phyloP scores from a whole-genome alignment of 352 stramenopile genomes.

The Globisporangium camurandrum region DNA sequence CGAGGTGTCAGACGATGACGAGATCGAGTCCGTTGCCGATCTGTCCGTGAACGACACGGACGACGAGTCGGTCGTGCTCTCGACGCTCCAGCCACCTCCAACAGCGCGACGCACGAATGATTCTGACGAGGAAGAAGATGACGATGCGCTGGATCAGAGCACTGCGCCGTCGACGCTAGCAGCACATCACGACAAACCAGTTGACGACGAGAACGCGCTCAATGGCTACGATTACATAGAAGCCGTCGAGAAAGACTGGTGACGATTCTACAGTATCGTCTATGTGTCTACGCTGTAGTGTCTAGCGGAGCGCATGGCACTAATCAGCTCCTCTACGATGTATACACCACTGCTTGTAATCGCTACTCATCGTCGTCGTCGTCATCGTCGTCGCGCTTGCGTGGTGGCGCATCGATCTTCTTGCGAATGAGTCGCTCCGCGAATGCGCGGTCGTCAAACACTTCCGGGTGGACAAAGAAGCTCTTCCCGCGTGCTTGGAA shows the following conservation, averaged over 20 bases:
- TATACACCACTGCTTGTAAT: not conserved
- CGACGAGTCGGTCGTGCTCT: slow-evolving; percentile 18
- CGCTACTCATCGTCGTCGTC: slow-evolving; percentile 9
- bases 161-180: too few species aligned
- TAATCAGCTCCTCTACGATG: too few species aligned
- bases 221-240: slow-evolving; percentile 86
- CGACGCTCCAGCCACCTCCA: slow-evolving; percentile 2
- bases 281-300: not conserved
- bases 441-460: slow-evolving; percentile 46
- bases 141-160: slow-evolving; percentile 1
- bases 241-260: slow-evolving; percentile 45
- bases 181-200: slow-evolving; percentile 25
- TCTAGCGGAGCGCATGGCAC: too few species aligned
- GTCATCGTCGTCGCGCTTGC: slow-evolving; percentile 16
- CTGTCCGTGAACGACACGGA: slow-evolving; percentile 40
- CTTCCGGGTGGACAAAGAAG: slow-evolving; percentile 81
- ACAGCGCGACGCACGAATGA: not conserved
- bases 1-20: slow-evolving; percentile 14
- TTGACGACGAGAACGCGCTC: slow-evolving; percentile 56
- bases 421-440: slow-evolving; percentile 48
- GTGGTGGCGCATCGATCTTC: slow-evolving; percentile 20
- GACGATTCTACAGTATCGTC: not conserved
- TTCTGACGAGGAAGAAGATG: not conserved
- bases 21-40: slow-evolving; percentile 32
- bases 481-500: slow-evolving; percentile 59